Evolutionary conservation across 768 basidiomycete species (phyloP).

Genomic region (Hortiboletus campestris): DNA sequence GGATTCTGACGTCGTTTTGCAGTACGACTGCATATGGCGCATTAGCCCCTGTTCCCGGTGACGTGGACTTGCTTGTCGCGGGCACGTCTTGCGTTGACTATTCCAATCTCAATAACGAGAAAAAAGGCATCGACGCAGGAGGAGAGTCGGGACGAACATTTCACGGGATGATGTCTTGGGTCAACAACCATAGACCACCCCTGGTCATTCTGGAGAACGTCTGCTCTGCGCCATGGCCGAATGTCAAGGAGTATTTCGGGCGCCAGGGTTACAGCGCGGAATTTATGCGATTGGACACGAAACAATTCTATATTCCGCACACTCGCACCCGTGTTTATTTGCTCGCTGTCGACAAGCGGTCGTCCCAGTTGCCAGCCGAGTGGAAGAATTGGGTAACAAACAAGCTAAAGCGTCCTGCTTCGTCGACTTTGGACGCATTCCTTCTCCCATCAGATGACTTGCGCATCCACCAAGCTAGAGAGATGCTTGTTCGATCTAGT

Average conservation of each 20-base stretch:
- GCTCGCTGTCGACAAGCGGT: conserved; percentile 67
- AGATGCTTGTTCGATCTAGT: conserved; percentile 75
- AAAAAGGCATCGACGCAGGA: conserved; percentile 83
- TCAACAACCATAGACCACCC: conserved; percentile 79
- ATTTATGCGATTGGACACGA: conserved; percentile 73
- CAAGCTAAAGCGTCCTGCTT: conserved; percentile 78
- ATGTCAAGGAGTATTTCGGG: conserved; percentile 74
- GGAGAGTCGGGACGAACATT: conserved; percentile 95
- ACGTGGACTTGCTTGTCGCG: conserved; percentile 87
- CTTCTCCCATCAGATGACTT: conserved; percentile 89
- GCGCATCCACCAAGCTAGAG: conserved; percentile 84
- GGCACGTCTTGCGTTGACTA: conserved; percentile 98
- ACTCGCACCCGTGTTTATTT: conserved; percentile 91
- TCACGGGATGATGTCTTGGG: conserved; percentile 93
- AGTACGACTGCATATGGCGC: conserved; percentile 94
- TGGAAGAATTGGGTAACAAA: conserved; percentile 65
- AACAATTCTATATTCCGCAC: conserved; percentile 91
- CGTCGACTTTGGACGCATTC: conserved; percentile 87
- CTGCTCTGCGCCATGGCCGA: conserved; percentile 82
- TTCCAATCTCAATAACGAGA: conserved; percentile 91
- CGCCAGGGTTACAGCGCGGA: conserved; percentile 73
- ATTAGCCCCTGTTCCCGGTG: conserved; percentile 79
- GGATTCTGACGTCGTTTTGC: conserved; percentile 5
- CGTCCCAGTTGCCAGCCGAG: conserved; percentile 56
- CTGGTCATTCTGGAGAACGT: conserved; percentile 96